Percentiles rank a stretch among this genome's conserved stretches.
Conservation (phyloP, 2,329 filamentous ascomycete genomes). For the Neopestalotiopsis rosae region DNA sequence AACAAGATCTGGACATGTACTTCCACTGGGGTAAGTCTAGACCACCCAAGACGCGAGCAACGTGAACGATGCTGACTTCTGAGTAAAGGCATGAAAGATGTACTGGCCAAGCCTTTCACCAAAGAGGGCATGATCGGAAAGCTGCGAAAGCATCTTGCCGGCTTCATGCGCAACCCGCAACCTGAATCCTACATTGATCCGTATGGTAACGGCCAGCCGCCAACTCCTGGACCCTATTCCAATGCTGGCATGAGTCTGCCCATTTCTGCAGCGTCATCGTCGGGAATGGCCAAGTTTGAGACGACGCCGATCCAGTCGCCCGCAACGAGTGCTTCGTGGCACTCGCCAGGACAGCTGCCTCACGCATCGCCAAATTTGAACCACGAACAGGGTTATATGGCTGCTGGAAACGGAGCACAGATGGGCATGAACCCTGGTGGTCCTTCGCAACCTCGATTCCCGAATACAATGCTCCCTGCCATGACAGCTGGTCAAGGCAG, state of each 20-base stretch:
- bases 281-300: slow-evolving; percentile 53
- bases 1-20: slow-evolving; percentile 95
- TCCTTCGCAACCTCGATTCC: slow-evolving; percentile 40
- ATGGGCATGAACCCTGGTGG: slow-evolving; percentile 46
- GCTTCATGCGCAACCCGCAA: slow-evolving; percentile 74
- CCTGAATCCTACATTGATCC: slow-evolving; percentile 41
- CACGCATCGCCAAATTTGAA: slow-evolving; percentile 56
- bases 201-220: slow-evolving; percentile 37
- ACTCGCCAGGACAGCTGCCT: slow-evolving; percentile 57
- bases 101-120: slow-evolving; percentile 96
- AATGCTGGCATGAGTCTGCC: slow-evolving; percentile 40
- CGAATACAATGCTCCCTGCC: slow-evolving; percentile 45
- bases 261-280: slow-evolving; percentile 36
- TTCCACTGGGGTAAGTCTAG: slow-evolving; percentile 84
- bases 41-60: background rate
- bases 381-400: slow-evolving; percentile 50
- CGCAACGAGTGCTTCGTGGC: slow-evolving; percentile 52
- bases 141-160: slow-evolving; percentile 86
- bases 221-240: slow-evolving; percentile 37
- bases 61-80: slow-evolving; percentile 19
- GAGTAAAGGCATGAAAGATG: slow-evolving; percentile 88
- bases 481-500: slow-evolving; percentile 28
- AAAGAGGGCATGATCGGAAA: slow-evolving; percentile 83
- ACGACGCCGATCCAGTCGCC: slow-evolving; percentile 62
- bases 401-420: slow-evolving; percentile 44